A percentile compares a stretch with the other conserved stretches of the same genome.
Conservation (phyloP, 176 grass and related monocot species). For the Pharus latifolius region DNA sequence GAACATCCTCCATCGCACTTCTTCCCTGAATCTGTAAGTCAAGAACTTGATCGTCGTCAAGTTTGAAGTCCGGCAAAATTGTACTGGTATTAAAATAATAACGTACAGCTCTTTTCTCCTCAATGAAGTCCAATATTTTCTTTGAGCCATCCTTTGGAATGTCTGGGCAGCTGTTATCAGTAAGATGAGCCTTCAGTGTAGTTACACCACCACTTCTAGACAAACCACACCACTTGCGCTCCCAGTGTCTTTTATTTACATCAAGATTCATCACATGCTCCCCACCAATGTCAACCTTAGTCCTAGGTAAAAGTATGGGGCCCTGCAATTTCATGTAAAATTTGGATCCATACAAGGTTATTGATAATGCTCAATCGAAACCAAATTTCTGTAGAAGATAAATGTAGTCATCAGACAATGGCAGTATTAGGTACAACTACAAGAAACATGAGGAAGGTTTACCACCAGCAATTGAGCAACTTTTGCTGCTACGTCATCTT, state of each 20-base stretch:
- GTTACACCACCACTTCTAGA: conserved; percentile 51
- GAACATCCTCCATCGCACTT: not conserved
- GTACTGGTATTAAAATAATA: conserved; percentile 25
- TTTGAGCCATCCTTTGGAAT: conserved; percentile 40
- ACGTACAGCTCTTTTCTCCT: conserved; percentile 35
- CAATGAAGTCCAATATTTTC: conserved; percentile 40
- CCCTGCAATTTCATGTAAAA: conserved; percentile 25
- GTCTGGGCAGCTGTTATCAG: conserved; percentile 27
- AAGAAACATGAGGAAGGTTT: not conserved
- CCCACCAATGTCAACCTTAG: conserved; percentile 43
- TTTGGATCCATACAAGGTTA: not conserved
- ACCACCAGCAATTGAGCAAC: not conserved
- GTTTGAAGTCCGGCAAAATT: not conserved
- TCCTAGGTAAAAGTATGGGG: conserved; percentile 15
- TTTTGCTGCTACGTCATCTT: not conserved
- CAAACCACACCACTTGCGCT: conserved; percentile 41
- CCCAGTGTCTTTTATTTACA: conserved; percentile 51
- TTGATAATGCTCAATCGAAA: conserved; percentile 1
- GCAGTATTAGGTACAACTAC: not conserved
- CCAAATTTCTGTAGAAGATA: not conserved
- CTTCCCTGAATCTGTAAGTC: conserved; percentile 14
- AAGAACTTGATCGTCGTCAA: conserved; percentile 19
- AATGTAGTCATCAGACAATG: not conserved
- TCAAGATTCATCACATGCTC: conserved; percentile 47
- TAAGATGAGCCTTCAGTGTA: conserved; percentile 54